phyloP scores from a whole-genome alignment of 164 flowering plant genomes.

The Umbellularia californica region DNA sequence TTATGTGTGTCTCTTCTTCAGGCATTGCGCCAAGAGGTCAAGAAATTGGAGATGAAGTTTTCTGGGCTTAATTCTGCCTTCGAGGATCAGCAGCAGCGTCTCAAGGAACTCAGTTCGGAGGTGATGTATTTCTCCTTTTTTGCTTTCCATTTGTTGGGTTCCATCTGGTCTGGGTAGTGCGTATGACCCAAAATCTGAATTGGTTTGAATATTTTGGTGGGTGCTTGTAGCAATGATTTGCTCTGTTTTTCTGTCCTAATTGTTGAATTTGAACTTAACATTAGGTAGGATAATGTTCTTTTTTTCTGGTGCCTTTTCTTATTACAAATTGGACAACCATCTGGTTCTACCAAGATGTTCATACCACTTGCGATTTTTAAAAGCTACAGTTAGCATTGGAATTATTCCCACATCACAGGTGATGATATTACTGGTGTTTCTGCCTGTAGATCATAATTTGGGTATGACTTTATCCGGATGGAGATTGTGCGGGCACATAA shows the following conservation, averaged over 20 bases:
- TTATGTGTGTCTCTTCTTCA: not conserved
- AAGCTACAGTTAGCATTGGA: not conserved
- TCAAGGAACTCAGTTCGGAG: conserved; percentile 43
- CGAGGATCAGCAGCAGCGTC: conserved; percentile 48
- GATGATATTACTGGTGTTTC: not conserved
- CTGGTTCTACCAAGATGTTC: not conserved
- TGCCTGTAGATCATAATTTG: not conserved
- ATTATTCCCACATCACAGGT: not conserved
- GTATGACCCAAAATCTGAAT: no score
- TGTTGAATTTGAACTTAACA: no score
- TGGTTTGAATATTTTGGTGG: no score
- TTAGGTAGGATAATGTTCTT: no score
- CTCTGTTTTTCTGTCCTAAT: no score
- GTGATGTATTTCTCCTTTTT: conserved; percentile 20
- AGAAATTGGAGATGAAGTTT: conserved; percentile 53
- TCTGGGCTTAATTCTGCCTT: conserved; percentile 34
- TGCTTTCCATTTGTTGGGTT: no score
- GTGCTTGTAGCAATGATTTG: no score
- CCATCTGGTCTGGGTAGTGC: no score
- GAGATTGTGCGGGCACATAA: no score
- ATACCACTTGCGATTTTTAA: not conserved
- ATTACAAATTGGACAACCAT: no score
- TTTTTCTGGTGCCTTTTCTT: no score
- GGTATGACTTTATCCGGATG: not conserved
- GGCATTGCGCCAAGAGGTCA: conserved; percentile 45